Conservation (phyloP, 2,329 filamentous ascomycete species). For the Botrytis fabae region DNA sequence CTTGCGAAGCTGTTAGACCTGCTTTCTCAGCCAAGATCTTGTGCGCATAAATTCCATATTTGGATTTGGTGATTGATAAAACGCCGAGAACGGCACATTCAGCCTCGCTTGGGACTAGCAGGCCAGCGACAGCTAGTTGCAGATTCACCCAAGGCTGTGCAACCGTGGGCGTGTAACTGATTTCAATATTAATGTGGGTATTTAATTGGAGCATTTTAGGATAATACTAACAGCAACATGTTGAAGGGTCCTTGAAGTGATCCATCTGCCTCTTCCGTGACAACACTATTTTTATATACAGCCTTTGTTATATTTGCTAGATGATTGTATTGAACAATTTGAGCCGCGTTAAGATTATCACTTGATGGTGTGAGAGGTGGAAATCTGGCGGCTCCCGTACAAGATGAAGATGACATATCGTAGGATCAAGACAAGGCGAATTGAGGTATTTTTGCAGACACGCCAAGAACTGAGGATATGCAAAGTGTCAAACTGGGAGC, state of each 20-base stretch:
- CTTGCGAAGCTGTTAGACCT: neutral
- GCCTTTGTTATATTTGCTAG: neutral
- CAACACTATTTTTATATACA: neutral
- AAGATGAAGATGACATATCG: neutral
- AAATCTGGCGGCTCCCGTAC: neutral
- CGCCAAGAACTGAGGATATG: neutral
- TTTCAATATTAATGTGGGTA: neutral
- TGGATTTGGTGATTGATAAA: neutral
- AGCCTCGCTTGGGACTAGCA: neutral
- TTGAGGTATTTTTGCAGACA: neutral
- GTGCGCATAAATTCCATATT: constrained; percentile 8
- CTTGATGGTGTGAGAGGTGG: neutral
- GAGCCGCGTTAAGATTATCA: neutral
- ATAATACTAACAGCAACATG: neutral
- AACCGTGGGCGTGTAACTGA: neutral
- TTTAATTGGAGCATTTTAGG: neutral
- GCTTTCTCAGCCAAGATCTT: constrained; percentile 6
- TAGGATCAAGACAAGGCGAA: neutral
- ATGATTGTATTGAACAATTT: neutral
- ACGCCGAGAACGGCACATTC: constrained; percentile 1
- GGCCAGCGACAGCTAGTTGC: neutral
- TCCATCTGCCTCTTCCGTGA: constrained; percentile 3
- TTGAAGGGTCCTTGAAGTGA: constrained; percentile 13
- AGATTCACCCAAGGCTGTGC: constrained; percentile 1
- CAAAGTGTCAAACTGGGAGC: neutral